Percentiles rank a stretch among this genome's conserved stretches.
Conservation (phyloP, 2,329 filamentous ascomycete species). For the Aspergillus ibericus region DNA sequence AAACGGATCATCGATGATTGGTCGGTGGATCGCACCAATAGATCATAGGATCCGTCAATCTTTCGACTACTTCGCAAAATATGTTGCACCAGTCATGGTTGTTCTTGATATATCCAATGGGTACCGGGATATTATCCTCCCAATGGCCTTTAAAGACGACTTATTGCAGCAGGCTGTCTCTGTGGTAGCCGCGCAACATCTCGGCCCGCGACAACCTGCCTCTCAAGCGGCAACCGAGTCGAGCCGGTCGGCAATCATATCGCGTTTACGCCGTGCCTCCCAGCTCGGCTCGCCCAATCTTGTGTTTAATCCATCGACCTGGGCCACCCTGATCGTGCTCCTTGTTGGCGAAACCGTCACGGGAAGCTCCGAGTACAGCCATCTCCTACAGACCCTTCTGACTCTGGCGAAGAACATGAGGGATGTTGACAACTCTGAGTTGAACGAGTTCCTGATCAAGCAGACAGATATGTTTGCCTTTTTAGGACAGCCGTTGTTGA, state of each 20-base stretch:
- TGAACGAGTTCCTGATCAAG: conserved; percentile 14
- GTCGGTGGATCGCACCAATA: conserved; percentile 17
- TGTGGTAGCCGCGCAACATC: conserved; percentile 25
- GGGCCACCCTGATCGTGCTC: conserved; percentile 24
- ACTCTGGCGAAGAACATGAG: conserved; percentile 15
- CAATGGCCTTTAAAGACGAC: conserved; percentile 25
- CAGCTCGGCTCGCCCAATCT: conserved; percentile 11
- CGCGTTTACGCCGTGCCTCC: conserved; percentile 17
- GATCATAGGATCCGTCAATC: conserved; percentile 12
- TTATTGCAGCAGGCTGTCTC: conserved; percentile 25
- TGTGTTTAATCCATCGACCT: conserved; percentile 18
- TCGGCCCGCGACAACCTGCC: conserved; percentile 13
- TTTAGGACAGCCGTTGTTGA: background rate
- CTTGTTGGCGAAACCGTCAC: conserved; percentile 28
- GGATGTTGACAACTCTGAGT: background rate
- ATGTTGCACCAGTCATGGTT: conserved; percentile 32
- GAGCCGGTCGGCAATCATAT: conserved; percentile 17
- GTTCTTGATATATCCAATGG: conserved; percentile 31
- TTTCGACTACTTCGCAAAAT: conserved; percentile 23
- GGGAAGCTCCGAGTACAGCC: conserved; percentile 19
- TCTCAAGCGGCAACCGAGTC: conserved; percentile 16
- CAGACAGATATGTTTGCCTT: conserved; percentile 21
- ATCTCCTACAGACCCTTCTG: conserved; percentile 18
- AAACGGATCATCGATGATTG: background rate
- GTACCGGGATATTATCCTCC: conserved; percentile 30